These are phyloP conservation scores for Toxoplasma gondii DNA, from an alignment of 169 alveolate species.

Conservation along the genomic window DNA sequence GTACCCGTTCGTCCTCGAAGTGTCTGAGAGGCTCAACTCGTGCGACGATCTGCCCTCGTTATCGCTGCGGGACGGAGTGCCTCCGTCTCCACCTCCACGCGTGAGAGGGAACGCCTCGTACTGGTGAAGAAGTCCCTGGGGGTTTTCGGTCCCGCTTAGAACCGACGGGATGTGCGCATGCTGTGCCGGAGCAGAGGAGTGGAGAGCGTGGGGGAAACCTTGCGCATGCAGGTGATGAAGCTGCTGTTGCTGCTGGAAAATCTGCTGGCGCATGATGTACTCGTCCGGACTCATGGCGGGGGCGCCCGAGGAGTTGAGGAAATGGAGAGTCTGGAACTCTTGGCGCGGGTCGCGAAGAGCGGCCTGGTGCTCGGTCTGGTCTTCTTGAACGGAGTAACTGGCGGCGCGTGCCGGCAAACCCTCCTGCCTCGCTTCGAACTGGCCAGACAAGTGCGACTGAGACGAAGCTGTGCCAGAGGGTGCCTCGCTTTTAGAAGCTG, in stretches of 20 bases:
- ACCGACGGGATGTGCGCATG: neutral
- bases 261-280: neutral
- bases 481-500: neutral
- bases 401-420: neutral
- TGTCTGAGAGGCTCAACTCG: neutral
- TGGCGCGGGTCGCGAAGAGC: neutral
- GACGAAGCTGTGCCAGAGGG: neutral
- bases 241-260: constrained; percentile 5
- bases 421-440: neutral
- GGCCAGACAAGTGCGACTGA: neutral
- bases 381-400: neutral
- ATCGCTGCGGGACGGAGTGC: neutral
- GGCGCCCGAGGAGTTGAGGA: neutral
- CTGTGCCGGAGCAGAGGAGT: neutral
- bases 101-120: neutral
- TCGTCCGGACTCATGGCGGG: neutral
- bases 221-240: constrained; percentile 4
- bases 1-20: neutral
- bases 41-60: neutral
- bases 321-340: neutral
- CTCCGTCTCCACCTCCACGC: neutral
- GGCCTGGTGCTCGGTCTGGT: neutral
- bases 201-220: neutral
- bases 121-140: neutral
- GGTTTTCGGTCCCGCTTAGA: neutral